Evolutionary conservation across 352 stramenopile species (phyloP).

Genomic region (Phytophthora podocarpi): DNA sequence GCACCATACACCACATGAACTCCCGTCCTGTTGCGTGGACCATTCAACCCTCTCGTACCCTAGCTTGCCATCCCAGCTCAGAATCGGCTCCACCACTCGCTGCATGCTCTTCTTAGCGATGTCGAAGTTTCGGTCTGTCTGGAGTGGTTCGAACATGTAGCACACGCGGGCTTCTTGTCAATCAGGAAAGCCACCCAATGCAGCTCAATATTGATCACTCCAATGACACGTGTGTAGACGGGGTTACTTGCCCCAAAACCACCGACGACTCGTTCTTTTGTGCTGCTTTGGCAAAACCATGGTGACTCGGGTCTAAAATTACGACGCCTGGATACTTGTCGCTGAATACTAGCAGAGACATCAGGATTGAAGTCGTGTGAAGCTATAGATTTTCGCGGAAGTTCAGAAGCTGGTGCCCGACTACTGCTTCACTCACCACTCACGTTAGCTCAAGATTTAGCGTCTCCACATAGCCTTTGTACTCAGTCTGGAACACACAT

Average conservation of each 20-base stretch:
- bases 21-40: no score
- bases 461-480: neutral
- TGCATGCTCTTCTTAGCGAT: no score
- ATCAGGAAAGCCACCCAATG: neutral
- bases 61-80: neutral
- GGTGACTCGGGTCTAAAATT: no score
- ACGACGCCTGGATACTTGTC: neutral
- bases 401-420: neutral
- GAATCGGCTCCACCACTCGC: neutral
- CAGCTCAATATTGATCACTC: neutral
- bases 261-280: neutral
- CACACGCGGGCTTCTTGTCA: neutral
- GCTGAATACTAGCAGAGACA: neutral
- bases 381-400: conserved; percentile 2
- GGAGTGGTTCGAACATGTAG: neutral
- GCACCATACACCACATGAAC: conserved; percentile 16
- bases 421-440: neutral
- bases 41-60: neutral
- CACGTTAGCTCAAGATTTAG: neutral
- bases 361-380: neutral
- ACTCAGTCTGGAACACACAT: neutral
- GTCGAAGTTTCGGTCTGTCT: neutral
- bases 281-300: neutral
- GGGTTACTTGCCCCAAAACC: neutral
- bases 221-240: neutral